Evolutionary conservation across 1,284 basidiomycete genomes (phyloP), one percentile per base, ranked within the genome.

Genomic region (Earliella scabrosa): DNA sequence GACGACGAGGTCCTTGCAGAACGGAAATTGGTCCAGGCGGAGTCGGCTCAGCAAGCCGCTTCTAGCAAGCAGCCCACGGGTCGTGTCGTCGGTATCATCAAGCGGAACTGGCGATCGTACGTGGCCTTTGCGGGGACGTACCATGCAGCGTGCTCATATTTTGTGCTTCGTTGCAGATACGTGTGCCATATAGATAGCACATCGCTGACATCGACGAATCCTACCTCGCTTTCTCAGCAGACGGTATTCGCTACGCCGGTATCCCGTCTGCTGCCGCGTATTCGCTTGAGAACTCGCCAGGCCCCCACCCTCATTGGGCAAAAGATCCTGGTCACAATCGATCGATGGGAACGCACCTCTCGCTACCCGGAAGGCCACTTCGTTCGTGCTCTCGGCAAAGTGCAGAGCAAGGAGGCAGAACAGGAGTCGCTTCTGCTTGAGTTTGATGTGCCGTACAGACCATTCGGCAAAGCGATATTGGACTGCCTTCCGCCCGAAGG

Each of bases 361-460:
- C 85, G 95, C 23, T 98, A 98, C 69, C 97, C 97, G 0, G 96
- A 98, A 65, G 97, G 97, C 0, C 97, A 99, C 72, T 96, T 99
- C 68, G 95, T 99, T 13, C 87, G 97, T 40, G 88, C 95, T 0
- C 81, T 99, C 1, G 97, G 97, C 10, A 87, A 87, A 61, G 93
- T 90, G 0, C 97, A 97, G 68, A 93, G 89, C 70, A 97, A 98
- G 71, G 95, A 96, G 69, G 96, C 96, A 0, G 97, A 99, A 71
- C 93, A 97, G 69, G 97, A 99, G 73, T 95, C 92, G 70, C 70
- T 99, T 57, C 73, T 99, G 64, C 78, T 99, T 41, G 97, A 99
- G 74, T 98, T 92, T 71, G 97, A 98, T 63, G 94, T 99, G 2
- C 95, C 96, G 0, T 99, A 99, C 72, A 76, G 97, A 55, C 95